These are phyloP conservation scores for Eucalyptus decipiens DNA, from an alignment of 345 rosid species.

Conservation along the genomic window DNA sequence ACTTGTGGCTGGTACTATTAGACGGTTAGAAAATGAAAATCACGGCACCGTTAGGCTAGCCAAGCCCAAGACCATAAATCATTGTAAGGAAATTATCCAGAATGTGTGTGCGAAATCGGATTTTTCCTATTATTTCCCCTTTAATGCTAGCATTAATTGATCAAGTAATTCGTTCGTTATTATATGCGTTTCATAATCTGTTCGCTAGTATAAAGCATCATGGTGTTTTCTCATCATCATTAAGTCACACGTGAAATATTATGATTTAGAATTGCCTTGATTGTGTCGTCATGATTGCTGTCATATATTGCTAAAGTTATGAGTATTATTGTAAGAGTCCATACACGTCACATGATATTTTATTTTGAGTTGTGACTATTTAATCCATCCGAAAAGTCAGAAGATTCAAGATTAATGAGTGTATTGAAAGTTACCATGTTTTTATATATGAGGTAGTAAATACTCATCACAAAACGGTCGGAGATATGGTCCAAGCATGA, in stretches of 20 bases:
- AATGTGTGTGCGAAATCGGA: not conserved
- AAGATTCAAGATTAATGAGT: not conserved
- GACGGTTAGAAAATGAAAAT: too few species aligned
- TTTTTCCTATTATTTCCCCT: not conserved
- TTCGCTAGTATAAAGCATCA: not conserved
- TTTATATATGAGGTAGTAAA: not conserved
- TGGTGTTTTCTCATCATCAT: not conserved
- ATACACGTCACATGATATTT: not conserved
- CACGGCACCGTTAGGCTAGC: too few species aligned
- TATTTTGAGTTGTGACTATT: not conserved
- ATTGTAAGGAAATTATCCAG: not conserved
- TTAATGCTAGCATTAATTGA: not conserved
- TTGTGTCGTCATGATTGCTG: not conserved
- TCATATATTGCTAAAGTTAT: not conserved
- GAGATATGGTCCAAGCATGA: not conserved
- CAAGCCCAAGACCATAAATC: not conserved
- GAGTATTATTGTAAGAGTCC: too few species aligned
- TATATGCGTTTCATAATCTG: not conserved
- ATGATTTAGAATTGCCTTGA: not conserved
- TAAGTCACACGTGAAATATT: not conserved
- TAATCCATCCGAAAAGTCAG: not conserved
- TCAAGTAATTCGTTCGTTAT: not conserved
- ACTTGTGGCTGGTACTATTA: too few species aligned
- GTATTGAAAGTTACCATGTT: not conserved
- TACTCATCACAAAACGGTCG: not conserved